Evolutionary conservation across 2,329 filamentous ascomycete species (phyloP).

Genomic region (Apiospora sp.): DNA sequence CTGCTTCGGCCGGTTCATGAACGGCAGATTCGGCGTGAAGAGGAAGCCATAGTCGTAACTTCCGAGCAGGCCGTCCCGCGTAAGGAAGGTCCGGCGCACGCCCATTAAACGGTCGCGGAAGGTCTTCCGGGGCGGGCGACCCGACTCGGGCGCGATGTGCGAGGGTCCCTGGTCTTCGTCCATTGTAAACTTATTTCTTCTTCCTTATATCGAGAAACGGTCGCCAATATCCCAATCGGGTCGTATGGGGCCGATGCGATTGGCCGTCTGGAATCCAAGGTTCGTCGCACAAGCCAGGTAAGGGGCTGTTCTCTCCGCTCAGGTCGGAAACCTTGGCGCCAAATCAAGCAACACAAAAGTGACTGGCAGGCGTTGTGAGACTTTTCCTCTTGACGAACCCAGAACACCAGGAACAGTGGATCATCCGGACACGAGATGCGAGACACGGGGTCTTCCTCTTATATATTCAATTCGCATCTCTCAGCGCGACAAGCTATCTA

Average conservation of each 20-base stretch:
- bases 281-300: background rate
- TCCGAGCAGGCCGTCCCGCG: conserved; percentile 78
- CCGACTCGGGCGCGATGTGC: conserved; percentile 53
- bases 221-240: background rate
- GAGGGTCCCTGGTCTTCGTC: conserved; percentile 64
- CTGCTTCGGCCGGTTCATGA: conserved; percentile 69
- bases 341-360: background rate
- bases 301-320: background rate
- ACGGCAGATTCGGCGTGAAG: conserved; percentile 83
- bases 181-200: conserved; percentile 48
- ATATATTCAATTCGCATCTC: background rate
- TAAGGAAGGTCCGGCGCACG: conserved; percentile 56
- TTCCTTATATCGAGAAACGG: too few relatives aligned
- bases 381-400: background rate
- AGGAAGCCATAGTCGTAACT: conserved; percentile 91
- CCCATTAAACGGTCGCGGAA: conserved; percentile 41
- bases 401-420: conserved; percentile 13
- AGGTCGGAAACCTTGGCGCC: background rate
- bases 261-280: background rate
- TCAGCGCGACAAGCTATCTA: background rate
- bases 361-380: background rate
- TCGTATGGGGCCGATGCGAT: background rate
- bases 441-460: background rate
- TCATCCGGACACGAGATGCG: background rate
- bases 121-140: conserved; percentile 40